Evolutionary conservation across 331 rosid species (phyloP).

Genomic region (Dryas integrifolia): DNA sequence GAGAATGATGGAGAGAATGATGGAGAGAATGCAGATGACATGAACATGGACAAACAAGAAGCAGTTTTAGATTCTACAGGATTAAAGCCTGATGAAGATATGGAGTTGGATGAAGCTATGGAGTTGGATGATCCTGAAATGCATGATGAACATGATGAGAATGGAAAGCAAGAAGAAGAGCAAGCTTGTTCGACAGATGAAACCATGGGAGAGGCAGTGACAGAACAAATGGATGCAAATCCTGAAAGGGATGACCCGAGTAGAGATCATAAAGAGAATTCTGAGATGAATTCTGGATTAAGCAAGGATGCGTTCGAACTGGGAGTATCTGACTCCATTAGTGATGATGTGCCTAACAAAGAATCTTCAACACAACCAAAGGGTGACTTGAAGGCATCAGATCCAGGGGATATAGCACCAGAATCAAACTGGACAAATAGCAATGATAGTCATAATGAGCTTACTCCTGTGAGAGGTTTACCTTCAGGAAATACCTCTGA

Average conservation of each 20-base stretch:
- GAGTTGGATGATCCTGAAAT: conserved; percentile 53
- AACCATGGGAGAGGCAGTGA: conserved; percentile 57
- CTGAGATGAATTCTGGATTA: conserved; percentile 37
- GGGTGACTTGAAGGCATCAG: conserved; percentile 42
- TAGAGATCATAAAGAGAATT: conserved; percentile 43
- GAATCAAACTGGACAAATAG: conserved; percentile 48
- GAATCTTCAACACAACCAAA: conserved; percentile 50
- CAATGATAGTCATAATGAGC: conserved; percentile 41
- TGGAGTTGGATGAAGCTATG: conserved; percentile 39
- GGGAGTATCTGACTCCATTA: conserved; percentile 36
- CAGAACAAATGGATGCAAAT: conserved; percentile 42
- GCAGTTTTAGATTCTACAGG: conserved; percentile 53
- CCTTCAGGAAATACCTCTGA: conserved; percentile 54
- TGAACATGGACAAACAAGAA: conserved; percentile 58
- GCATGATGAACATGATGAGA: conserved; percentile 39
- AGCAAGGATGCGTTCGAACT: conserved; percentile 40
- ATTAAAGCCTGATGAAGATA: conserved; percentile 42
- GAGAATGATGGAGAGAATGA: conserved; percentile 59
- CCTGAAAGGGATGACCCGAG: conserved; percentile 46
- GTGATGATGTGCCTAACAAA: conserved; percentile 38
- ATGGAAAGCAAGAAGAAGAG: conserved; percentile 44
- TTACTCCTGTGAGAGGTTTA: conserved; percentile 51
- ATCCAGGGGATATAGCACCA: conserved; percentile 36
- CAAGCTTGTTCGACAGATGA: conserved; percentile 49
- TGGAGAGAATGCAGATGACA: conserved; percentile 44